phyloP scores from a whole-genome alignment of 108 stramenopile genomes.

The Fragilariopsis cylindrus region DNA sequence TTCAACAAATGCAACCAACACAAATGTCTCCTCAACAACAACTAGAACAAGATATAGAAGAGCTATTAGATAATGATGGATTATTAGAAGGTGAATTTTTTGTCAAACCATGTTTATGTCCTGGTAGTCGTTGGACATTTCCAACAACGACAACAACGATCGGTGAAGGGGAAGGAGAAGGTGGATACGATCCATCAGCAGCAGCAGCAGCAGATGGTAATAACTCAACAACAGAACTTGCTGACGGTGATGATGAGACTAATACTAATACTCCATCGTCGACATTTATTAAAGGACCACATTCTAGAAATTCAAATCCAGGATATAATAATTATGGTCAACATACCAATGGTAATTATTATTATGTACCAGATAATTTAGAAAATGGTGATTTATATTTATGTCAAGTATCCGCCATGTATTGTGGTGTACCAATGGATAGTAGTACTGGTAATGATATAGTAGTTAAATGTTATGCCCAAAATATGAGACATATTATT shows the following conservation, averaged over 20 bases:
- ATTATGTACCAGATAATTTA: background rate
- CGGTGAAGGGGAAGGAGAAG: background rate
- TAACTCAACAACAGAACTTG: no score
- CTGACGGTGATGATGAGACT: no score
- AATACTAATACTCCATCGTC: no score
- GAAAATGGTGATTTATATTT: conserved; percentile 4
- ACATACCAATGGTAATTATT: background rate
- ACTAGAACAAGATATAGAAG: background rate
- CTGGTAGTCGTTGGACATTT: conserved; percentile 10
- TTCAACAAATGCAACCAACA: background rate
- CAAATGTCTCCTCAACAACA: background rate
- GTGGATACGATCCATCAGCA: background rate
- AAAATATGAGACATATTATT: conserved; percentile 18
- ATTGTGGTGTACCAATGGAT: conserved; percentile 23
- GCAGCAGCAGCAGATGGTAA: no score
- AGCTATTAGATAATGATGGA: background rate
- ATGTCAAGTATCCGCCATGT: conserved; percentile 18
- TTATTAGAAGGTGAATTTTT: conserved; percentile 6
- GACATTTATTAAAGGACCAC: background rate
- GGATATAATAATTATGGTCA: background rate
- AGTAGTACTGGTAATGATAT: background rate
- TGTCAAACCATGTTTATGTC: conserved; percentile 17
- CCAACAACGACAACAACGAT: background rate
- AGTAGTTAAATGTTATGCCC: conserved; percentile 15
- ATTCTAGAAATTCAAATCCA: background rate